phyloP scores from a whole-genome alignment of 352 stramenopile genomes.

The Plasmopara muralis region DNA sequence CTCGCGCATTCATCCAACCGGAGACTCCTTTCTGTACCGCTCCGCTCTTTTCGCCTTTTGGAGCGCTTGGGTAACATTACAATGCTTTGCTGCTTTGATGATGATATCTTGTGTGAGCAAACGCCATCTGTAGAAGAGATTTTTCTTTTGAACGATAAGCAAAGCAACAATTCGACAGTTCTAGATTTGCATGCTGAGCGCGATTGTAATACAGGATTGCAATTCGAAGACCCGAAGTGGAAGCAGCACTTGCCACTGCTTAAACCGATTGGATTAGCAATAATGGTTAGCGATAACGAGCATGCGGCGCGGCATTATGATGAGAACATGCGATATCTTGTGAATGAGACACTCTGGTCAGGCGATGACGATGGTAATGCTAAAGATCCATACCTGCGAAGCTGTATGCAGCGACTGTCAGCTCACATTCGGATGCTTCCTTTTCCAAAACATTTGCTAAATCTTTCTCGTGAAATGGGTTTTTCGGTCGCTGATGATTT shows the following conservation, averaged over 20 bases:
- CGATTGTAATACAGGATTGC: constrained; percentile 64
- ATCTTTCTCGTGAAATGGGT: constrained; percentile 75
- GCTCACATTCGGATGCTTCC: constrained; percentile 81
- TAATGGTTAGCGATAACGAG: constrained; percentile 75
- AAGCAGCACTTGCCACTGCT: constrained; percentile 66
- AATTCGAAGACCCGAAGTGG: constrained; percentile 86
- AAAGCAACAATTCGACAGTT: constrained; percentile 50
- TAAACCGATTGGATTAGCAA: constrained; percentile 73
- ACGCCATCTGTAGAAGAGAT: constrained; percentile 77
- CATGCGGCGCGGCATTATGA: constrained; percentile 60
- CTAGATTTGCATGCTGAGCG: constrained; percentile 72
- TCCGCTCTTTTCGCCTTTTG: constrained; percentile 70
- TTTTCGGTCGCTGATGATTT: constrained; percentile 68
- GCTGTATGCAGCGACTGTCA: constrained; percentile 71
- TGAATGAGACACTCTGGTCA: constrained; percentile 37
- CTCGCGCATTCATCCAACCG: constrained; percentile 42
- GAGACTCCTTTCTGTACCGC: constrained; percentile 46
- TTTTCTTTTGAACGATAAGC: constrained; percentile 76
- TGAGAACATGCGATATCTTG: constrained; percentile 65
- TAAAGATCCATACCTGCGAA: constrained; percentile 42
- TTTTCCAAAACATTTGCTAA: constrained; percentile 74
- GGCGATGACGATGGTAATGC: constrained; percentile 16
- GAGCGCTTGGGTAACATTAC: constrained; percentile 78
- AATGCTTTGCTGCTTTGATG: constrained; percentile 86
- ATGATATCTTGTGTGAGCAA: constrained; percentile 81